These are phyloP conservation scores for Endothia cerciana DNA, from an alignment of 2,329 filamentous ascomycete species.

Conservation along the genomic window DNA sequence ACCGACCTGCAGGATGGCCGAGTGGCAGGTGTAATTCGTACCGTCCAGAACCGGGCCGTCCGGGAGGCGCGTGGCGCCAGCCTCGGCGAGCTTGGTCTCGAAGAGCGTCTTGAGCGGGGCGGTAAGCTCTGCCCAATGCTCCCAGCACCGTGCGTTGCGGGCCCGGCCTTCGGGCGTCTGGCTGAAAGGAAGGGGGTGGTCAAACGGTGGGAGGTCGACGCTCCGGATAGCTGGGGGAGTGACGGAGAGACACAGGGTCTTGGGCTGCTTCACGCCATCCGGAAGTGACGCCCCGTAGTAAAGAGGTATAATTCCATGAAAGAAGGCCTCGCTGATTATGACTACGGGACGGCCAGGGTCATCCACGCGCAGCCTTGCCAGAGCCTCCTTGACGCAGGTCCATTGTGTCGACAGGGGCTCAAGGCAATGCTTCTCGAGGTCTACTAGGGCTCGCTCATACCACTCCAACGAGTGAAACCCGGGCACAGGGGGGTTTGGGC, in stretches of 20 bases:
- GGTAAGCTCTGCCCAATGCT: slow-evolving; percentile 35
- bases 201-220: slow-evolving; percentile 41
- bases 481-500: slow-evolving; percentile 31
- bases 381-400: slow-evolving; percentile 37
- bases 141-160: slow-evolving; percentile 37
- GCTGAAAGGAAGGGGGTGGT: slow-evolving; percentile 38
- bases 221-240: slow-evolving; percentile 43
- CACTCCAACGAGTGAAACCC: slow-evolving; percentile 35
- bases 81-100: slow-evolving; percentile 35
- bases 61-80: slow-evolving; percentile 34
- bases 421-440: slow-evolving; percentile 39
- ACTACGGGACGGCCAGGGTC: slow-evolving; percentile 34
- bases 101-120: slow-evolving; percentile 36
- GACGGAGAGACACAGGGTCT: slow-evolving; percentile 41
- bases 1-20: slow-evolving; percentile 42
- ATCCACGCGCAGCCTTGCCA: slow-evolving; percentile 33
- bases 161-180: slow-evolving; percentile 34
- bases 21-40: slow-evolving; percentile 42
- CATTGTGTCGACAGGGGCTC: slow-evolving; percentile 41
- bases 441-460: slow-evolving; percentile 39
- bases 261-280: slow-evolving; percentile 30
- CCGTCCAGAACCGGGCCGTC: slow-evolving; percentile 38
- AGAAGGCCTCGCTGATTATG: slow-evolving; percentile 42
- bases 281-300: slow-evolving; percentile 38
- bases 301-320: slow-evolving; percentile 42